Conservation (phyloP, 345 rosid genomes). For the Aquilaria yunnanensis region DNA sequence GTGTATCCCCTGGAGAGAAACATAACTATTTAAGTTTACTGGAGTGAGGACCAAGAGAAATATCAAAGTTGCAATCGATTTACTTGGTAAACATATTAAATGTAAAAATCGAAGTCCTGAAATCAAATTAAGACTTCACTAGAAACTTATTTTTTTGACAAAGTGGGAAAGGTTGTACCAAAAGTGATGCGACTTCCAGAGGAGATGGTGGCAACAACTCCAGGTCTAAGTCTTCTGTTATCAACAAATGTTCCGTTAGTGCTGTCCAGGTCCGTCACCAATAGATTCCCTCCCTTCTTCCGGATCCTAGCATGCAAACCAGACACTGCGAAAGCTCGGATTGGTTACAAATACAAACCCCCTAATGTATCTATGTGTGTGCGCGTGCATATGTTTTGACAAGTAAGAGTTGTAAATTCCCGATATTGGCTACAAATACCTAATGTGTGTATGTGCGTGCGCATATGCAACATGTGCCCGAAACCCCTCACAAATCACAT, state of each 20-base stretch:
- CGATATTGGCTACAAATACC: too few species aligned
- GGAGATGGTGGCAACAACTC: slow-evolving; percentile 41
- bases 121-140: neutral
- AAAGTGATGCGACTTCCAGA: slow-evolving; percentile 61
- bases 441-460: too few species aligned
- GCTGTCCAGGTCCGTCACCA: slow-evolving; percentile 76
- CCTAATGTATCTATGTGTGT: too few species aligned
- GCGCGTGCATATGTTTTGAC: too few species aligned
- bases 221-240: slow-evolving; percentile 59
- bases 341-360: neutral
- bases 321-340: slow-evolving; percentile 40
- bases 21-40: neutral
- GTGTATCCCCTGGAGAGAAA: slow-evolving; percentile 47
- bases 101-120: too few species aligned
- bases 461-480: too few species aligned
- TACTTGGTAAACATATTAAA: too few species aligned
- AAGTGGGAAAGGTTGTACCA: slow-evolving; percentile 31
- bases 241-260: slow-evolving; percentile 85
- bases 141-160: neutral
- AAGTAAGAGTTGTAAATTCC: too few species aligned
- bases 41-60: neutral
- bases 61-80: neutral
- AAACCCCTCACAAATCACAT: too few species aligned
- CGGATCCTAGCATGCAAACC: slow-evolving; percentile 74
- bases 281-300: slow-evolving; percentile 51